Evolutionary conservation across 164 flowering plant genomes (phyloP), one percentile per base, ranked within the genome.

Genomic region (Warburgia ugandensis): DNA sequence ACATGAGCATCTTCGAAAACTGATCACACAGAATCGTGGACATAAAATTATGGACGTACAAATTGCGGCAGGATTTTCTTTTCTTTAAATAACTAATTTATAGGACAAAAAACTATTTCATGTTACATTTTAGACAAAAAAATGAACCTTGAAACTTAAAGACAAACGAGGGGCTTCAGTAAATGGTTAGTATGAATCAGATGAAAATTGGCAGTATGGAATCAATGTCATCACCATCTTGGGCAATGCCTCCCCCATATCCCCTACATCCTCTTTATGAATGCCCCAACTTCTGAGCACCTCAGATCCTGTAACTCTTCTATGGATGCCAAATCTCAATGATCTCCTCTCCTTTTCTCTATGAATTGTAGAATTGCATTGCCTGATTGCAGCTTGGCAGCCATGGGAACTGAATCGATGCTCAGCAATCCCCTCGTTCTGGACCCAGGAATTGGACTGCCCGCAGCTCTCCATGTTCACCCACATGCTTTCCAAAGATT

Each of bases 121-220:
- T n/a, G n/a, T n/a, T n/a, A n/a, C n/a, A n/a, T n/a, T n/a, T n/a
- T n/a, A n/a, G n/a, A n/a, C n/a, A n/a, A n/a, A n/a, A n/a, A n/a
- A n/a, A n/a, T n/a, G n/a, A n/a, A n/a, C n/a, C n/a, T n/a, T n/a
- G n/a, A n/a, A n/a, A n/a, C n/a, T n/a, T n/a, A n/a, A n/a, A n/a
- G n/a, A n/a, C n/a, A n/a, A n/a, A n/a, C n/a, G n/a, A n/a, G n/a
- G n/a, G n/a, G n/a, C n/a, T n/a, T n/a, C n/a, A n/a, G n/a, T n/a
- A n/a, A n/a, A n/a, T n/a, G n/a, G n/a, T n/a, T 60, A 85, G 41
- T 88, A 94, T 5, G 97, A 90, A 60, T 84, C 96, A 1, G 97
- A 86, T 5, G 89, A 82, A 4, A 21, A 45, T 27, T 59, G 35
- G 29, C 73, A 59, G 22, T 55, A 56, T 30, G 91, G 79, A 38